Conservation (phyloP, 257 asterid species). For the Penstemon eatonii region DNA sequence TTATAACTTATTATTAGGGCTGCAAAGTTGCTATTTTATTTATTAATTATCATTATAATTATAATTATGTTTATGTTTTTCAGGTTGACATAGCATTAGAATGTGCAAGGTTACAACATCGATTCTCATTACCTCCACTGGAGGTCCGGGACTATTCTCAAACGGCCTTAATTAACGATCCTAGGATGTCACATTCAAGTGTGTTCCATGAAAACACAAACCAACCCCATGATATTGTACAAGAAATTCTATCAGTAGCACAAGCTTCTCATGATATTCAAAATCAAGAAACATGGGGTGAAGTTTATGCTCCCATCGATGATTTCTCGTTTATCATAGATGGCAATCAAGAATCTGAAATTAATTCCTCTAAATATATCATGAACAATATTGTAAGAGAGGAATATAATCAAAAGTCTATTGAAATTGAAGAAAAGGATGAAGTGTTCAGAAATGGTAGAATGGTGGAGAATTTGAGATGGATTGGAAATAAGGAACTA, state of each 20-base stretch:
- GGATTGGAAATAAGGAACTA: constrained; percentile 59
- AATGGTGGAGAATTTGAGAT: constrained; percentile 63
- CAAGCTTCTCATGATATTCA: constrained; percentile 77
- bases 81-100: constrained; percentile 87
- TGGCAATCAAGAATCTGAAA: constrained; percentile 39
- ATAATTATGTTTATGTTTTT: background rate
- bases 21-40: background rate
- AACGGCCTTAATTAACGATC: constrained; percentile 32
- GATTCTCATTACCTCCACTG: constrained; percentile 68
- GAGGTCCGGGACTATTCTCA: constrained; percentile 68
- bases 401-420: constrained; percentile 40
- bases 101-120: constrained; percentile 85
- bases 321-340: constrained; percentile 65
- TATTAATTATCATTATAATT: background rate
- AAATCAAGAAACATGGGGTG: constrained; percentile 52
- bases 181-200: constrained; percentile 34
- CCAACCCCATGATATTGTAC: constrained; percentile 56
- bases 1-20: no score
- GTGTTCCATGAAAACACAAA: constrained; percentile 36
- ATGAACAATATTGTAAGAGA: constrained; percentile 37
- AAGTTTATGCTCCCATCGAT: constrained; percentile 39
- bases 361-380: constrained; percentile 29
- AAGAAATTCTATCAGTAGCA: constrained; percentile 80
- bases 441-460: constrained; percentile 47
- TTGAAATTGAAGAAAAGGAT: constrained; percentile 51